Base-by-base conservation (phyloP, 1,284 basidiomycete genomes). In the Coniferiporia weirii region DNA sequence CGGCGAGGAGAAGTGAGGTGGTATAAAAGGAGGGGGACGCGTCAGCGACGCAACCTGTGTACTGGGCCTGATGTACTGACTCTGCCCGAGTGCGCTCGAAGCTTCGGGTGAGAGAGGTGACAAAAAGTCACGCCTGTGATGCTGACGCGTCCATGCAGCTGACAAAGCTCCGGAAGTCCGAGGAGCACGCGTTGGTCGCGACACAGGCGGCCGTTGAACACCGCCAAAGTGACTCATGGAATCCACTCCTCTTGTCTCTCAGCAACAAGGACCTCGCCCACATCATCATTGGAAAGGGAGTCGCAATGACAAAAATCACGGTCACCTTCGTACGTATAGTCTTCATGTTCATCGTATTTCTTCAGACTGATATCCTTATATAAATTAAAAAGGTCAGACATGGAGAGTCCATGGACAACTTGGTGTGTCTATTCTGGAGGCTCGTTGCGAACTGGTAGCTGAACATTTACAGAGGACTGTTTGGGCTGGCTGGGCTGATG, bases 401-500 rank as follows among this genome's bases (percentile, higher is more conserved):
- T 70, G 91, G 86, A 50, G 89, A 93, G 68, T 91, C 88, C 2
- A 84, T 80, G 48, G 90, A 91, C 70, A 84, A 83, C 64, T 63
- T 82, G 65, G 84, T 84, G 59, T 60, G 77, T 38, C 32, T 17
- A 35, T 22, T 20, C 36, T 34, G 38, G 32, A 61, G 36, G 9
- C 38, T 9, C 44, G 48, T 44, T 52, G 47, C 43, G 63, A 19
- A 48, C 27, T 61, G 19, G 50, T 32, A 35, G 34, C 22, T 44
- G 46, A 48, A 19, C 34, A 48, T 52, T 45, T 34, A 34, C 55
- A 86, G 82, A 76, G 69, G 60, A 67, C 72, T 1, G 67, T 84
- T 6, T 95, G 92, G 92, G 91, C 92, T 27, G 93, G 93, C 9
- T 92, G 88, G 81, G 80, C 79, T 61, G 91, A 96, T 71, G 84